Evolutionary conservation across 2,329 filamentous ascomycete genomes (phyloP).

Genomic region (Bipolaris oryzae): DNA sequence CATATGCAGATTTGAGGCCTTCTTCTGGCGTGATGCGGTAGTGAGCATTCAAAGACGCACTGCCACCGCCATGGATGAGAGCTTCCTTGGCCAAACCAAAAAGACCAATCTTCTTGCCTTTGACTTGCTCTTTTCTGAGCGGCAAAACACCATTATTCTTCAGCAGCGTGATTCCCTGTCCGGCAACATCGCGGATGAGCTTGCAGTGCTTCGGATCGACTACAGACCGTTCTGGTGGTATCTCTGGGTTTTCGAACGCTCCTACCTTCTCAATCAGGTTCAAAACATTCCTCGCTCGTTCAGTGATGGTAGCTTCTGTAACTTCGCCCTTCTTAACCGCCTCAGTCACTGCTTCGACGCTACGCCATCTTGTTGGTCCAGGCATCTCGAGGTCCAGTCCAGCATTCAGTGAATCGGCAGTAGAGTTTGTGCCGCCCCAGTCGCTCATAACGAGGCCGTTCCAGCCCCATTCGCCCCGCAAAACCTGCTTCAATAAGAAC

Average conservation of each 20-base stretch:
- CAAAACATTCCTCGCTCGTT: constrained; percentile 46
- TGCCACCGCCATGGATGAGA: constrained; percentile 44
- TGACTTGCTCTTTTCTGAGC: constrained; percentile 62
- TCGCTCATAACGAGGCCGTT: constrained; percentile 71
- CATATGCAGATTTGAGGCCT: constrained; percentile 35
- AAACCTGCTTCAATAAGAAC: constrained; percentile 68
- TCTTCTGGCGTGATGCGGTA: constrained; percentile 38
- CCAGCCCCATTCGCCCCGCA: constrained; percentile 76
- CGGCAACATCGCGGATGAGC: constrained; percentile 67
- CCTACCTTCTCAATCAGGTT: constrained; percentile 72
- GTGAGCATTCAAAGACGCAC: constrained; percentile 36
- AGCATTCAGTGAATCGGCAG: constrained; percentile 44
- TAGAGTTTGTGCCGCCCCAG: constrained; percentile 58
- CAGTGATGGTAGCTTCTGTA: constrained; percentile 43
- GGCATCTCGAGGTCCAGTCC: constrained; percentile 49
- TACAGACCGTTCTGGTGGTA: constrained; percentile 64
- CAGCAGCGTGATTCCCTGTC: constrained; percentile 72
- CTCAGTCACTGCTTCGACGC: constrained; percentile 64
- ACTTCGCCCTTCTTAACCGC: constrained; percentile 56
- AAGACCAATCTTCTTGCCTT: constrained; percentile 66
- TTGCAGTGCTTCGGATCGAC: constrained; percentile 65
- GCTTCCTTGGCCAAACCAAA: constrained; percentile 69
- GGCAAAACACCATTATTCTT: constrained; percentile 74
- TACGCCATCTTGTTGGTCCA: constrained; percentile 68
- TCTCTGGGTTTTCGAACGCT: constrained; percentile 64